These are phyloP conservation scores for Curvularia lunata DNA, from an alignment of 2,329 filamentous ascomycete genomes.

Conservation along the genomic window DNA sequence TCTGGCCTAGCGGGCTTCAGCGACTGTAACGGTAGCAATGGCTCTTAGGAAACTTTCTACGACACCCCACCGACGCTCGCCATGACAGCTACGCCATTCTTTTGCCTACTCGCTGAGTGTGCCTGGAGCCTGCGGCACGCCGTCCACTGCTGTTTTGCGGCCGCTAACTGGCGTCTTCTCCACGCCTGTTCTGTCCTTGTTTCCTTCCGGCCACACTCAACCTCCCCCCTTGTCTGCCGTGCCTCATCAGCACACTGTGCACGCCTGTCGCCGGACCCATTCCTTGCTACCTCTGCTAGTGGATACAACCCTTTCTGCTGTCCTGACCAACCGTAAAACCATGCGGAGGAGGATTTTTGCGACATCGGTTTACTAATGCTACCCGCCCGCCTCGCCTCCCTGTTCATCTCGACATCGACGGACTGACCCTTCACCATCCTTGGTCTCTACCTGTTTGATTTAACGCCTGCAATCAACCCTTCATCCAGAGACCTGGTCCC, in stretches of 20 bases:
- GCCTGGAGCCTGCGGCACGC: constrained; percentile 32
- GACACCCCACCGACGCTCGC: constrained; percentile 38
- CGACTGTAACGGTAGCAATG: constrained; percentile 46
- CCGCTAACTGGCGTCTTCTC: constrained; percentile 10
- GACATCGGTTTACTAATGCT: constrained; percentile 47
- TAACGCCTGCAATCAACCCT: constrained; percentile 36
- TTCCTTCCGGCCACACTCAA: constrained; percentile 38
- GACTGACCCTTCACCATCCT: constrained; percentile 21
- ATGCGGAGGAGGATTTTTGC: constrained; percentile 47
- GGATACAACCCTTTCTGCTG: constrained; percentile 49
- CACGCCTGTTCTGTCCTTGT: constrained; percentile 14
- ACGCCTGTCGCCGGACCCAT: constrained; percentile 39
- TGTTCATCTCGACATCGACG: constrained; percentile 38
- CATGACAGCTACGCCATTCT: constrained; percentile 33
- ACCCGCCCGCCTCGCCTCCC: constrained; percentile 43
- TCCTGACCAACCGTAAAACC: constrained; percentile 48
- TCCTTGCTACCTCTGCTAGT: constrained; percentile 43
- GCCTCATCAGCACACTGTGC: constrained; percentile 34
- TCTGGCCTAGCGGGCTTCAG: constrained; percentile 30
- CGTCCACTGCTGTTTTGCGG: constrained; percentile 18
- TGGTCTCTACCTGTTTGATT: constrained; percentile 29
- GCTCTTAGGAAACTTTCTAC: constrained; percentile 33
- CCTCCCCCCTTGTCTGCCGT: constrained; percentile 36
- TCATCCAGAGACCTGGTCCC: constrained; percentile 31
- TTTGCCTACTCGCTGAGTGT: constrained; percentile 28